These are phyloP conservation scores for Bipolaris bicolor DNA, from an alignment of 2,329 filamentous ascomycete genomes.

Conservation along the genomic window DNA sequence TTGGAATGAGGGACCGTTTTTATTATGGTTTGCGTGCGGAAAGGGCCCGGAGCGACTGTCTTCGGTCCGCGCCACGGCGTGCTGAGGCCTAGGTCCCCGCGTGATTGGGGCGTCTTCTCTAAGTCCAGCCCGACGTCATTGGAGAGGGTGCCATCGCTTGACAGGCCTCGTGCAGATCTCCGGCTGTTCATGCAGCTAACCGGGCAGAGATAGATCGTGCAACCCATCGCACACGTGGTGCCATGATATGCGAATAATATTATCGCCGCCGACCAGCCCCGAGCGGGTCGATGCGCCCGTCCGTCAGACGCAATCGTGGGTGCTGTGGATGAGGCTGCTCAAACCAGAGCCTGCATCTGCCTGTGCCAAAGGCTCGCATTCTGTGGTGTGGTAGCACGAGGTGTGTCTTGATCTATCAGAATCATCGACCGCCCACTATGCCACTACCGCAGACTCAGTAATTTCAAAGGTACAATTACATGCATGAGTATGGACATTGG, in stretches of 20 bases:
- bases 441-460: too few species aligned
- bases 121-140: conserved; percentile 11
- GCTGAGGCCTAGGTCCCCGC: conserved; percentile 3
- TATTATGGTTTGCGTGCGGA: conserved; percentile 1
- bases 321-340: background rate
- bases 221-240: conserved; percentile 24
- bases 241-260: conserved; percentile 6
- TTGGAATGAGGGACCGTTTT: conserved; percentile 9
- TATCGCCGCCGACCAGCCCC: background rate
- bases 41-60: background rate
- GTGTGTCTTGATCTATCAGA: background rate
- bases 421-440: too few species aligned
- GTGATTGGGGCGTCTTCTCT: conserved; percentile 12
- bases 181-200: conserved; percentile 25
- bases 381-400: background rate
- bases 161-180: conserved; percentile 19
- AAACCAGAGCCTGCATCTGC: background rate
- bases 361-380: background rate
- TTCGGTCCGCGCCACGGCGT: background rate
- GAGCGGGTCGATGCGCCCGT: background rate
- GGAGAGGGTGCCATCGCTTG: conserved; percentile 15
- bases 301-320: background rate
- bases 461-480: too few species aligned
- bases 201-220: conserved; percentile 20
- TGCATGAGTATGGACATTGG: too few species aligned